Evolutionary conservation across 2,329 filamentous ascomycete genomes (phyloP), one percentile per base, ranked within the genome.

Genomic region (Chaetothyriales sp.): DNA sequence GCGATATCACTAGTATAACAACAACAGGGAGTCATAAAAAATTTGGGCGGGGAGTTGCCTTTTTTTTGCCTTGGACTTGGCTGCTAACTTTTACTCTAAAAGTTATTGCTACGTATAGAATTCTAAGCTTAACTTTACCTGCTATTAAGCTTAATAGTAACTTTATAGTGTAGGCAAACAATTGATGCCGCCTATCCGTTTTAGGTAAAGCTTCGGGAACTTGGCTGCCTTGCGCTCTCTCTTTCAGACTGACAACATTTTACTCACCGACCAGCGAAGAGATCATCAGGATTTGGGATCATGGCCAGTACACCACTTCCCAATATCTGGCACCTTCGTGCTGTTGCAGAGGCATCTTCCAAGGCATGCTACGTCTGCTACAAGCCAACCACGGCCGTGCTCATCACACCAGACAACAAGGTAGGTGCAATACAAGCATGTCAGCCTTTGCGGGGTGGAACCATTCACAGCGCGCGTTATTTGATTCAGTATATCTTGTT

Each of bases 341-440:
- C 81, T 59, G 90, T 96, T 36, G 88, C 88, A 10, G 87, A 94
- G 26, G 77, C 80, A n/a, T 77, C 83, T 1, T 77, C 86, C 10
- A 94, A 86, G 68, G 75, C 86, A 47, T 98, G 92, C 68, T 84
- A 87, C 67, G 80, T 96, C 56, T 96, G 92, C 74, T 93, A 83
- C 73, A 94, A 92, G 68, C 84, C 85, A 7, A 87, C 83, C 53
- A 80, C 82, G 5, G 93, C 83, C 57, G 90, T 96, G 18, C 73
- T 98, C 50, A 86, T 95, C 59, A 93, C 88, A 7, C 79, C 85
- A 0, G 88, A 93, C 61, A 89, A 86, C 62, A 92, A 90, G 79
- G 89, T 92, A 69, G 59, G 62, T 56, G 18, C 19, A 10, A 10
- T 15, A 49, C 25, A 19, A 43, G 39, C 26, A 9, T 7, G n/a